A percentile compares a stretch with the other conserved stretches of the same genome.
Conservation (phyloP, 2,329 filamentous ascomycete species). For the Cercospora zeina region DNA sequence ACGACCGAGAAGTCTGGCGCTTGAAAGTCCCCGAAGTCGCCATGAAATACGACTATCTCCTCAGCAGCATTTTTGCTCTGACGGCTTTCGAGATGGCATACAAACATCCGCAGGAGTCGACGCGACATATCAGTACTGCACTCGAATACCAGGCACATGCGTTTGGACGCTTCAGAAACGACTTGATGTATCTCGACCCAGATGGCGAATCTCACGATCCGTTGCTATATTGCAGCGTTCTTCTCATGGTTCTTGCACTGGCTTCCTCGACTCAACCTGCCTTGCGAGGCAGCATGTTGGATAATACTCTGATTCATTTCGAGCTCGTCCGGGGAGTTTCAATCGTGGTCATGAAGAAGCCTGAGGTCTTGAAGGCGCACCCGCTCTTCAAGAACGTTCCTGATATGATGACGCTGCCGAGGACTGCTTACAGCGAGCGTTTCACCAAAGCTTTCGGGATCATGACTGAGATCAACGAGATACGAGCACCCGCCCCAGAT, state of each 20-base stretch:
- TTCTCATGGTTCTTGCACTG: constrained; percentile 23
- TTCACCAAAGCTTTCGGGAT: background rate
- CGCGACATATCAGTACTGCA: constrained; percentile 19
- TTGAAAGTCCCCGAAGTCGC: constrained; percentile 16
- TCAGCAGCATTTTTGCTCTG: constrained; percentile 23
- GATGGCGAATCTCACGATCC: constrained; percentile 23
- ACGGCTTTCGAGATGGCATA: constrained; percentile 25
- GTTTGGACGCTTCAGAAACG: constrained; percentile 19
- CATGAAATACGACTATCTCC: constrained; percentile 23
- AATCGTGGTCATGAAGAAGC: constrained; percentile 22
- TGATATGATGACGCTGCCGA: constrained; percentile 17
- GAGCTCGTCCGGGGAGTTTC: constrained; percentile 21
- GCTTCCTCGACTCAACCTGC: constrained; percentile 21
- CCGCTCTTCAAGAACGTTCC: constrained; percentile 16
- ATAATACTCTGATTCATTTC: constrained; percentile 19
- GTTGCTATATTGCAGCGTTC: constrained; percentile 20
- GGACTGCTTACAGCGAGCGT: background rate
- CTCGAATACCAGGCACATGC: constrained; percentile 22
- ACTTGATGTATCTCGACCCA: constrained; percentile 1
- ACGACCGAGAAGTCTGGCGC: constrained; percentile 22
- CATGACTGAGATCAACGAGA: constrained; percentile 16
- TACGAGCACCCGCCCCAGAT: background rate
- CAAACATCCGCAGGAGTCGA: constrained; percentile 13
- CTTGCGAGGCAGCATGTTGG: constrained; percentile 20
- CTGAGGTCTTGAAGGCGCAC: constrained; percentile 16